Percentiles rank a stretch among this genome's conserved stretches.
Evolutionary conservation across 164 flowering plant species (phyloP).

Genomic region (Liquidambar formosana): DNA sequence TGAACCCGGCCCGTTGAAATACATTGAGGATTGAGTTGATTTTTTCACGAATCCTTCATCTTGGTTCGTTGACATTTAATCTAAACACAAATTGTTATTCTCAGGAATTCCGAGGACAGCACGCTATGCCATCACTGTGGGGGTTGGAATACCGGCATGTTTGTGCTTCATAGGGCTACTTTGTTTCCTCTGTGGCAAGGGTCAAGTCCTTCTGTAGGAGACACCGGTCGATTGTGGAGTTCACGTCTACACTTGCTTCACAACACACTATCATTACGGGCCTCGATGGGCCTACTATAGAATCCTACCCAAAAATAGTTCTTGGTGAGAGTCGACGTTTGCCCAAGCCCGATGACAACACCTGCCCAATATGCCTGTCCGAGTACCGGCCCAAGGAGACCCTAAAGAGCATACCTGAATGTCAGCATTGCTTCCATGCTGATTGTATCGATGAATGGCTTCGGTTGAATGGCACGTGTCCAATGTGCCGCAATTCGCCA

Average conservation of each 20-base stretch:
- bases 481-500: constrained; percentile 28
- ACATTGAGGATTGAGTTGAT: no score
- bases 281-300: constrained; percentile 12
- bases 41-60: no score
- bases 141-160: constrained; percentile 23
- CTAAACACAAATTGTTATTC: no score
- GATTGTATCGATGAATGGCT: constrained; percentile 39
- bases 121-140: constrained; percentile 23
- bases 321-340: constrained; percentile 28
- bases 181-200: constrained; percentile 21
- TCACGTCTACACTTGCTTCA: constrained; percentile 7
- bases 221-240: not conserved
- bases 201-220: constrained; percentile 5
- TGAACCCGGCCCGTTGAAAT: no score
- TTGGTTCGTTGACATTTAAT: no score
- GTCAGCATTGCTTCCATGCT: constrained; percentile 37
- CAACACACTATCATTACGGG: constrained; percentile 2
- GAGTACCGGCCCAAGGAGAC: constrained; percentile 27
- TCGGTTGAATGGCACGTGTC: constrained; percentile 27
- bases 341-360: constrained; percentile 27
- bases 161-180: constrained; percentile 12
- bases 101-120: constrained; percentile 28
- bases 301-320: constrained; percentile 17
- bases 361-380: constrained; percentile 33
- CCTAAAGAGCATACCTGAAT: constrained; percentile 28